A percentile compares a stretch with the other conserved stretches of the same genome.
Conservation (phyloP, 805 yeast species). For the Candida ulmi region DNA sequence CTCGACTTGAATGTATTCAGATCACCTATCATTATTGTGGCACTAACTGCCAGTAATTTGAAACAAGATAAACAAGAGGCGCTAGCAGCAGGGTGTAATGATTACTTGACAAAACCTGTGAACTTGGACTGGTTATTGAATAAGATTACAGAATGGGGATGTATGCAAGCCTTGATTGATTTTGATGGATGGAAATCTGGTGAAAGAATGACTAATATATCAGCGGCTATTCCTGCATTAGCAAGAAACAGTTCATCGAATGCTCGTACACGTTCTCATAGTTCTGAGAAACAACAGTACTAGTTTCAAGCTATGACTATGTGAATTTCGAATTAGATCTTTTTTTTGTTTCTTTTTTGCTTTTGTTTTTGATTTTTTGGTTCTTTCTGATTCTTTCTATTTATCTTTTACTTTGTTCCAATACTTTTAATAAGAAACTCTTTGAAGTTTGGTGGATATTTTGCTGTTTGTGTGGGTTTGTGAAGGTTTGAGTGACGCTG, state of each 20-base stretch:
- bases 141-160: conserved; percentile 96
- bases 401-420: too few relatives aligned
- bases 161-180: conserved; percentile 96
- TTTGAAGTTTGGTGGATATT: too few relatives aligned
- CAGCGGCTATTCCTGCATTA: conserved; percentile 22
- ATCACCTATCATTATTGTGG: conserved; percentile 97
- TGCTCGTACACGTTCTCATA: too few relatives aligned
- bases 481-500: too few relatives aligned
- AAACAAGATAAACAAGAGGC: conserved; percentile 86
- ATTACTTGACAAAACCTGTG: conserved; percentile 92
- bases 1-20: conserved; percentile 62
- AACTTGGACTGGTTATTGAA: conserved; percentile 90
- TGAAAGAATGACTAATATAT: conserved; percentile 34
- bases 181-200: conserved; percentile 83
- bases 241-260: conserved; percentile 14
- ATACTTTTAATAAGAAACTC: too few relatives aligned
- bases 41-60: conserved; percentile 88
- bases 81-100: conserved; percentile 95
- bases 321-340: too few relatives aligned
- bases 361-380: too few relatives aligned
- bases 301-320: too few relatives aligned
- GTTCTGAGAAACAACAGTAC: too few relatives aligned
- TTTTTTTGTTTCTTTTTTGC: too few relatives aligned
- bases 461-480: too few relatives aligned
- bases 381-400: too few relatives aligned